Evolutionary conservation across 495 filamentous ascomycete species (phyloP).

Genomic region (Penicillium cinerascens): DNA sequence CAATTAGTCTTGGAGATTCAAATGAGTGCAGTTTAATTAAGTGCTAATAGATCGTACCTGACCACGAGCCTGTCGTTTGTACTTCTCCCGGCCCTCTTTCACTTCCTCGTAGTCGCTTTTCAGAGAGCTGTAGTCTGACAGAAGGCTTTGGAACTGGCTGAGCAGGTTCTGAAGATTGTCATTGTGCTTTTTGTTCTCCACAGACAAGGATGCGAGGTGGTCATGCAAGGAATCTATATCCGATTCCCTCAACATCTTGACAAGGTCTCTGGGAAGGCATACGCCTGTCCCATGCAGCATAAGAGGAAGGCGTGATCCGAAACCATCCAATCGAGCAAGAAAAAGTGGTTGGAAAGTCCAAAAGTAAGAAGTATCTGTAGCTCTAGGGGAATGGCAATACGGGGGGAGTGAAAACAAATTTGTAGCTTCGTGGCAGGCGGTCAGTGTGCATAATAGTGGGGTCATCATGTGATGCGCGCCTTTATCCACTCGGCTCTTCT

Average conservation of each 20-base stretch:
- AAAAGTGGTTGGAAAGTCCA: neutral
- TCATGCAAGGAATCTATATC: slow-evolving; percentile 35
- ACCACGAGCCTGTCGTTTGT: slow-evolving; percentile 50
- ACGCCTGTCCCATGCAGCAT: slow-evolving; percentile 18
- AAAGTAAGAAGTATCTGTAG: neutral
- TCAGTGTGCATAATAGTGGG: neutral
- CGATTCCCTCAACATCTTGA: slow-evolving; percentile 38
- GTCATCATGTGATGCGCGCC: slow-evolving; percentile 11
- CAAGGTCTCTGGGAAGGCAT: slow-evolving; percentile 17
- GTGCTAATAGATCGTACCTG: slow-evolving; percentile 30
- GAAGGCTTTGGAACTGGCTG: slow-evolving; percentile 36
- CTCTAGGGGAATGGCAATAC: neutral
- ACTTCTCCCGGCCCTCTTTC: slow-evolving; percentile 49
- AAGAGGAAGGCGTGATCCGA: neutral
- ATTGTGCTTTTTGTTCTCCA: slow-evolving; percentile 33
- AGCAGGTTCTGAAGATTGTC: slow-evolving; percentile 36
- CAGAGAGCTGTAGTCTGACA: slow-evolving; percentile 49
- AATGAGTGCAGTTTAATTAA: neutral
- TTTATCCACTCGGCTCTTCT: neutral
- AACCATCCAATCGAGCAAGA: slow-evolving; percentile 11
- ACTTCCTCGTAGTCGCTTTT: slow-evolving; percentile 58
- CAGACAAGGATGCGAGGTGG: slow-evolving; percentile 24
- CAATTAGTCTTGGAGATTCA: slow-evolving; percentile 1
- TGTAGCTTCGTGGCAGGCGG: slow-evolving; percentile 13
- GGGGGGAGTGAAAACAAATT: slow-evolving; percentile 16